Conservation (phyloP, 257 asterid species). For the Ocimum tenuiflorum region DNA sequence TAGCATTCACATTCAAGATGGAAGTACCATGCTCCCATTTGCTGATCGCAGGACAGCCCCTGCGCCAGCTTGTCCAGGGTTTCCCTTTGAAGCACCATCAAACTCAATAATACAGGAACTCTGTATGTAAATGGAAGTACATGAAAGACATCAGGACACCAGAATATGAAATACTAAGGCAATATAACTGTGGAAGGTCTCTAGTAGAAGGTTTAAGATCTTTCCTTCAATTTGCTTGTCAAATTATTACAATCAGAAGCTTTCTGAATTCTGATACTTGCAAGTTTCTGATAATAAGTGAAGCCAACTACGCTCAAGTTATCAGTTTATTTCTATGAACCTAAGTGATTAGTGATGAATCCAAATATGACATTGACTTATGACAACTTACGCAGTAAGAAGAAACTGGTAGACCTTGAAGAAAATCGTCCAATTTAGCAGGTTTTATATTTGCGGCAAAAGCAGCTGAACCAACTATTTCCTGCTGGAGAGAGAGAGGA, state of each 20-base stretch:
- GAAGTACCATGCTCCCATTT: slow-evolving; percentile 68
- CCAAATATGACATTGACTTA: background rate
- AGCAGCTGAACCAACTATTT: slow-evolving; percentile 43
- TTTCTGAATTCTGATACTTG: background rate
- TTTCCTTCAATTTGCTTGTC: background rate
- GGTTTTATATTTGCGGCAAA: slow-evolving; percentile 34
- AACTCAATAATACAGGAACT: slow-evolving; percentile 68
- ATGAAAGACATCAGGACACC: background rate
- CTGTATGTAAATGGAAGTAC: slow-evolving; percentile 36
- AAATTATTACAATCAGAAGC: background rate
- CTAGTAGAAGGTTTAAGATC: background rate
- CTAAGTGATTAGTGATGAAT: background rate
- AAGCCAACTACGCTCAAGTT: background rate
- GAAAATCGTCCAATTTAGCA: slow-evolving; percentile 49
- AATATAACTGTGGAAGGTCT: background rate
- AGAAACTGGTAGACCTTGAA: slow-evolving; percentile 64
- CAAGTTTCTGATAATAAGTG: background rate
- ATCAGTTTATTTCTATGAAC: background rate
- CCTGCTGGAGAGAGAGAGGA: slow-evolving; percentile 28
- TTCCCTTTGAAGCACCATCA: slow-evolving; percentile 96
- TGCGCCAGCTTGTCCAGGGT: slow-evolving; percentile 95
- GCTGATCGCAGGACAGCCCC: slow-evolving; percentile 74
- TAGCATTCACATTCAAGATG: background rate
- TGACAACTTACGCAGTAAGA: slow-evolving; percentile 62
- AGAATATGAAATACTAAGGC: background rate